phyloP scores from a whole-genome alignment of 2,329 filamentous ascomycete species.

The Microdochium paspali region DNA sequence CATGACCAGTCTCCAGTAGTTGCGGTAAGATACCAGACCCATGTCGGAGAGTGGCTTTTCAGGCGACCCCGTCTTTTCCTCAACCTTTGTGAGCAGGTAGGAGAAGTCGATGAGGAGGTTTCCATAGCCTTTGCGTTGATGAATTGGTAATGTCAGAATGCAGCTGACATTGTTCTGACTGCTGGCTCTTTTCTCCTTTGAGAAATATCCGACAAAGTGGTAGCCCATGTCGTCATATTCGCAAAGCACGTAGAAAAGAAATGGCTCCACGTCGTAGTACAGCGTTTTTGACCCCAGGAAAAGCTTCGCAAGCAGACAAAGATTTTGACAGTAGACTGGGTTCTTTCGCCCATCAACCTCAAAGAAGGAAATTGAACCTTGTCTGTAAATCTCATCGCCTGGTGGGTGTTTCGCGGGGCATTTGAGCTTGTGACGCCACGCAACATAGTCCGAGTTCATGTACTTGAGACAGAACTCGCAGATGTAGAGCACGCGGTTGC shows the following conservation, averaged over 20 bases:
- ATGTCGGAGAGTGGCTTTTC: conserved; percentile 98
- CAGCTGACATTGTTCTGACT: conserved; percentile 97
- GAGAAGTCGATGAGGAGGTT: conserved; percentile 97
- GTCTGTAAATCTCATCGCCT: conserved; percentile 93
- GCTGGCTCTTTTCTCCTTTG: conserved; percentile 91
- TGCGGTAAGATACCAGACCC: conserved; percentile 93
- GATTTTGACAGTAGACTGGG: conserved; percentile 96
- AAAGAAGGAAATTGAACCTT: conserved; percentile 86
- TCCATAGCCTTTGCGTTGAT: conserved; percentile 94
- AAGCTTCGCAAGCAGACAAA: conserved; percentile 90
- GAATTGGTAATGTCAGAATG: conserved; percentile 90
- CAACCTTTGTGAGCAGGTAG: conserved; percentile 86
- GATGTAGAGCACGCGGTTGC: conserved; percentile 94
- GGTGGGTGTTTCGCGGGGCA: conserved; percentile 95
- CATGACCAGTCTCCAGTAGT: conserved; percentile 88
- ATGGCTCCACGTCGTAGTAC: conserved; percentile 96
- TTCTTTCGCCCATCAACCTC: conserved; percentile 97
- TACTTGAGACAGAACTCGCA: conserved; percentile 99
- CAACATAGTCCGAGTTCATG: conserved; percentile 98
- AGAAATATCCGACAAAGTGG: conserved; percentile 98
- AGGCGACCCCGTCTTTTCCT: conserved; percentile 88
- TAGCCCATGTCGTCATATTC: conserved; percentile 88
- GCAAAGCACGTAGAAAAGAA: conserved; percentile 94
- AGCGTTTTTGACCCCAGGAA: conserved; percentile 98
- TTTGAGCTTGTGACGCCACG: conserved; percentile 95